A percentile compares a stretch with the other conserved stretches of the same genome.
Evolutionary conservation across 2,329 filamentous ascomycete genomes (phyloP).

Genomic region (Aureobasidium sp.): DNA sequence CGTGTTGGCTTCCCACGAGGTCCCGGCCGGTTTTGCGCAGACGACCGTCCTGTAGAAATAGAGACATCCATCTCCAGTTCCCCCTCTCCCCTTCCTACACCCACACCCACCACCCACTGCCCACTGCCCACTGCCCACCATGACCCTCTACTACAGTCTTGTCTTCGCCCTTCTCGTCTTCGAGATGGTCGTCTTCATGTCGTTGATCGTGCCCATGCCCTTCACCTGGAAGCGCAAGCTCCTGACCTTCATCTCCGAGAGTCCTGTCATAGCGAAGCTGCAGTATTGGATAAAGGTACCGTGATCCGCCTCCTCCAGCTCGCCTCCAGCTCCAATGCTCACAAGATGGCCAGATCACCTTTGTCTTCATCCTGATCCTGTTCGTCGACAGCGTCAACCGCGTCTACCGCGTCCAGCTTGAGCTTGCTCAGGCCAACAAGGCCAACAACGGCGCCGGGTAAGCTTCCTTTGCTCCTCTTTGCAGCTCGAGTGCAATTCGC

Average conservation of each 20-base stretch:
- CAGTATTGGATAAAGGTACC: constrained; percentile 88
- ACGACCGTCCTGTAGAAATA: background rate
- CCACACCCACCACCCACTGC: background rate
- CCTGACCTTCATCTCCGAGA: constrained; percentile 94
- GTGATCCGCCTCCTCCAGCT: background rate
- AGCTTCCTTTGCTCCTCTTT: constrained; percentile 13
- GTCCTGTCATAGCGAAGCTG: constrained; percentile 73
- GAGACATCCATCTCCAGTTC: background rate
- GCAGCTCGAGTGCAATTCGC: background rate
- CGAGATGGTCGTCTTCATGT: constrained; percentile 75
- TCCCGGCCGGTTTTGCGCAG: background rate
- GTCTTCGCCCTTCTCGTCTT: constrained; percentile 73
- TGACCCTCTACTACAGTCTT: constrained; percentile 63
- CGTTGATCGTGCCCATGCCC: constrained; percentile 77
- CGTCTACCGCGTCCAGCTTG: constrained; percentile 91
- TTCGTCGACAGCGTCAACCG: constrained; percentile 95
- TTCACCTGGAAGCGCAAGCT: constrained; percentile 78
- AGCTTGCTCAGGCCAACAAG: constrained; percentile 67
- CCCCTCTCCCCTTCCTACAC: background rate
- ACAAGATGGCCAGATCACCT: constrained; percentile 61
- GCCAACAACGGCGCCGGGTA: constrained; percentile 44
- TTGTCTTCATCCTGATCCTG: constrained; percentile 97
- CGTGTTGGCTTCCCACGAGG: background rate
- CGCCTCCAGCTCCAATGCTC: background rate
- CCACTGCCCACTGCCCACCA: constrained; percentile 33